Evolutionary conservation across 1,139 yeast genomes (phyloP), one percentile per base, ranked within the genome.

Genomic region (Geotrichum cucujoidarum): DNA sequence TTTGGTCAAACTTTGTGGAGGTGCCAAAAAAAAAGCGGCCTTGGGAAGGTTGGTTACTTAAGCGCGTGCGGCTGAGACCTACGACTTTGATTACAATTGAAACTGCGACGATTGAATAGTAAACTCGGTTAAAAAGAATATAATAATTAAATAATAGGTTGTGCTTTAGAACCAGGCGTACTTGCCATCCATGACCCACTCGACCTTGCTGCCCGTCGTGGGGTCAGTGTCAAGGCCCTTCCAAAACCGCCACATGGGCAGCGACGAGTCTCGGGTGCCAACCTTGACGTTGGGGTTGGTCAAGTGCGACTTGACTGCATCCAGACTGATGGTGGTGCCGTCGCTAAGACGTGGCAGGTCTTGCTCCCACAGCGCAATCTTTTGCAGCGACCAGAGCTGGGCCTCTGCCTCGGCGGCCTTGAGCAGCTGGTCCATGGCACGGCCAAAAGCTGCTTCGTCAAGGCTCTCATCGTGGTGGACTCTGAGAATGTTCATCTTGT

Each of bases 401-500:
- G 63, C 61, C 40, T 61, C 62, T 8, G 40, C 31, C n/a, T 55
- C 46, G 2, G 63, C 63, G 1, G 63, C 66, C n/a, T 47, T 51
- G 22, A 60, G 32, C 22, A 64, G 53, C 36, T 40, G 42, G 14
- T 38, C 51, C 29, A 49, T 24, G 11, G 57, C 55, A 7, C 50
- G 43, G 4, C 44, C 40, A 10, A 53, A 50, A 20, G 43, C 34
- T 0, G 21, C 22, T 11, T 22, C 41, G 18, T 33, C 41, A 10
- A 18, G 22, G 14, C 36, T 37, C 40, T 14, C 37, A 36, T 51
- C 56, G 2, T 54, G 54, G 38, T 55, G 54, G n/a, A 60, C 40
- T 14, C 66, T 52, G 45, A 71, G 38, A 13, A 72, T 55, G 11
- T 68, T 59, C 43, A 75, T 57, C 24, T 64, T 60, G 34, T 65